Base-by-base conservation (phyloP, 371 early-diverging fungal species). In the Apophysomyces elegans region DNA sequence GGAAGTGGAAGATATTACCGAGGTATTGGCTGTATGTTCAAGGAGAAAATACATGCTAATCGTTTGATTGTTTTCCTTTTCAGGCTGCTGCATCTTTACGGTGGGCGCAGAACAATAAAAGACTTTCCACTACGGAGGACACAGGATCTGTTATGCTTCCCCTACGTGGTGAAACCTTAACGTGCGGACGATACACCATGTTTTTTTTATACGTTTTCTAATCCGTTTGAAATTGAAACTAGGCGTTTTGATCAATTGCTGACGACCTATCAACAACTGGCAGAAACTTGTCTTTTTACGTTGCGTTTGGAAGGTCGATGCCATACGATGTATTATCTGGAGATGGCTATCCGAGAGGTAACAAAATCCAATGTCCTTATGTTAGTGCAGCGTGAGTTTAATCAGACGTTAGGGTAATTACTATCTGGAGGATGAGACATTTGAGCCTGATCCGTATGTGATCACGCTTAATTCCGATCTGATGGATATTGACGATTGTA, bases 341-440 rank as follows among this genome's bases (percentile, higher is more conserved):
- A 97, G 69, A 81, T 96, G 76, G 95, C 95, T 5, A 88, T 92
- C 47, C 86, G 96, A n/a, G 96, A 96, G 83, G 93, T 91, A 74
- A 26, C 1, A 26, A 26, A 26, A 26, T 26, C 2, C 32, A 26
- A 26, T 26, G 32, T 26, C 32, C 32, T 26, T 26, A 26, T 26
- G 32, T 2, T 26, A 26, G 32, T 26, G 32, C 32, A 26, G 32
- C 32, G 2, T n/a, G 21, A 4, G 4, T 18, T 50, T 21, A 16
- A 12, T 11, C 38, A 9, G n/a, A 54, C 13, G 16, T 1, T 59
- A 88, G 84, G 92, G 93, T 8, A 88, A 88, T 50, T 94, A 93
- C 66, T 76, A 78, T 57, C 71, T 94, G 18, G 92, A 89, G 37
- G 89, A 88, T 47, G 90, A 90, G 54, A 81, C 91, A 0, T 75